Conservation (phyloP, 2,329 filamentous ascomycete genomes). For the Claviceps sp. region DNA sequence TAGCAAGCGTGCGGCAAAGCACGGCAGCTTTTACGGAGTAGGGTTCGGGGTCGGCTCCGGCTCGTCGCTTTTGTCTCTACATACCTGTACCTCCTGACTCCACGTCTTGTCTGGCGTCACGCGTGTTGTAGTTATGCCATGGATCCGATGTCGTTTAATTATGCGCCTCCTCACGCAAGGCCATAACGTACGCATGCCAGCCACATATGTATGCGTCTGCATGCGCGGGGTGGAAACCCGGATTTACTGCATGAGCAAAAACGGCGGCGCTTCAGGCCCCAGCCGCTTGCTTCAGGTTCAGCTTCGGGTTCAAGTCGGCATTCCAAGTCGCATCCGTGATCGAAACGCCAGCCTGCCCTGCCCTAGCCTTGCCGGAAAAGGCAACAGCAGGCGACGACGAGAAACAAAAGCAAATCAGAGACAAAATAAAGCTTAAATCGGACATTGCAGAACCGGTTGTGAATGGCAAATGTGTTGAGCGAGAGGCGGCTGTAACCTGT, state of each 20-base stretch:
- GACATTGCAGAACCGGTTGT: neutral
- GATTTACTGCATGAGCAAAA: neutral
- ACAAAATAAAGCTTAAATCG: neutral
- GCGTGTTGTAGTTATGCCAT: neutral
- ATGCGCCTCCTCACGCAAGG: neutral
- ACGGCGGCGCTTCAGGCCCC: neutral
- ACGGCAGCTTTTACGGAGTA: neutral
- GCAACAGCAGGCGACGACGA: neutral
- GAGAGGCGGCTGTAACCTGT: neutral
- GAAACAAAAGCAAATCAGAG: neutral
- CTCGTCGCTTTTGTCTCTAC: too few species aligned
- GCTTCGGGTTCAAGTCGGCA: neutral
- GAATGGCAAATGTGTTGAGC: neutral
- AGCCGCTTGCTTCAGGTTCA: neutral
- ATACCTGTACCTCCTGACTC: too few species aligned
- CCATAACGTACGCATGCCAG: neutral
- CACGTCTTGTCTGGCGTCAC: neutral
- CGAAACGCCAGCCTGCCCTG: neutral
- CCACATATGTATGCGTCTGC: neutral
- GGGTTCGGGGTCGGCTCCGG: neutral
- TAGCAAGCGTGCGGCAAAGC: neutral
- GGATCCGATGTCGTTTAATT: neutral
- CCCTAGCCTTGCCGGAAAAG: neutral
- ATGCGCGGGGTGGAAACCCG: neutral
- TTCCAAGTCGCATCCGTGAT: neutral